Percentiles rank a stretch among this genome's conserved stretches.
Evolutionary conservation across 768 basidiomycete genomes (phyloP).

Genomic region (Agrocybe chaxingu): DNA sequence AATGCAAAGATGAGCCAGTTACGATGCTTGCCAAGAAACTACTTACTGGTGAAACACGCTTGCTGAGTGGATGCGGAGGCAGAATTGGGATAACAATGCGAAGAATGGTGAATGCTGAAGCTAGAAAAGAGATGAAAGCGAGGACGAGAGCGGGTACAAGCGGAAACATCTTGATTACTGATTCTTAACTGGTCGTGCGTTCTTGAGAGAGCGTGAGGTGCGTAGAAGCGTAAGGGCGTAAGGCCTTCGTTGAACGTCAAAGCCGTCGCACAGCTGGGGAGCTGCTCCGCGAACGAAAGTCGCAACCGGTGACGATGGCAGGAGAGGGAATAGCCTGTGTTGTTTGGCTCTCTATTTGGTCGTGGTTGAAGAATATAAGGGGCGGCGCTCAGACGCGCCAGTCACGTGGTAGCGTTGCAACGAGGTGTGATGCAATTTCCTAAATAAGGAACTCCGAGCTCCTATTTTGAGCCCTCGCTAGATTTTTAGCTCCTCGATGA

Average conservation of each 20-base stretch:
- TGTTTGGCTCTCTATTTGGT: conserved; percentile 36
- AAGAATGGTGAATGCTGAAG: conserved; percentile 73
- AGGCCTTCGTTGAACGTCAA: conserved; percentile 36
- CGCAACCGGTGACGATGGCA: conserved; percentile 17
- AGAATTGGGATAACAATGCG: conserved; percentile 73
- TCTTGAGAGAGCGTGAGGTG: conserved; percentile 37
- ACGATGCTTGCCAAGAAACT: conserved; percentile 8
- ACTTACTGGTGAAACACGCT: conserved; percentile 70
- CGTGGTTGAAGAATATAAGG: conserved; percentile 31
- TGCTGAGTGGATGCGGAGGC: conserved; percentile 69
- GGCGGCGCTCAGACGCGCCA: conserved; percentile 21
- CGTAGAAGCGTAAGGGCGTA: conserved; percentile 42
- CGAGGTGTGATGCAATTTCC: neutral
- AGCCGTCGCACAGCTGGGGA: conserved; percentile 24
- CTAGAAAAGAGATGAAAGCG: conserved; percentile 67
- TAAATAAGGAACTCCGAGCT: too few relatives aligned
- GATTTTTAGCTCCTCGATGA: neutral
- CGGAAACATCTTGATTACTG: conserved; percentile 54
- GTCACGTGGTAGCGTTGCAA: conserved; percentile 29
- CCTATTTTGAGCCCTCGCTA: too few relatives aligned
- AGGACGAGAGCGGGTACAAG: conserved; percentile 65
- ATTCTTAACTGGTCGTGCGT: conserved; percentile 24
- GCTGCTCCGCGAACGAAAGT: conserved; percentile 26
- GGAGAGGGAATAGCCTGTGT: conserved; percentile 12
- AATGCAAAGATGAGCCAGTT: conserved; percentile 20